Base-by-base conservation (phyloP, 352 stramenopile species). In the Achlya hypogyna region DNA sequence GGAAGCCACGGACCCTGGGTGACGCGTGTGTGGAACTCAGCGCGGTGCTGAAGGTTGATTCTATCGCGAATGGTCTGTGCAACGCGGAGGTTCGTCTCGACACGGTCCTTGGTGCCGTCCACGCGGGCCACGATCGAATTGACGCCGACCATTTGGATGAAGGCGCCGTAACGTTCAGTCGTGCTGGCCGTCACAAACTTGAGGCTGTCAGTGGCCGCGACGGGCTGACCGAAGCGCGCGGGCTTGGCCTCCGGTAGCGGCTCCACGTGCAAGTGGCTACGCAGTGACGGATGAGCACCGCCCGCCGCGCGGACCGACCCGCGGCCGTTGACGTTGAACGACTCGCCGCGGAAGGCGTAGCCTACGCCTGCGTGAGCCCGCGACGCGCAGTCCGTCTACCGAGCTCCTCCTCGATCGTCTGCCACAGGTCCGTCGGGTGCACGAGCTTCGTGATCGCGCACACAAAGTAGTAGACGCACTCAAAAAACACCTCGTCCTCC, bases 381-480 rank as follows among this genome's bases (percentile, higher is more conserved):
- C 20, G 9, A 32, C 22, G 5, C 25, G 35, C 27, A 4, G 43
- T n/a, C 27, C 5, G 23, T 2, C 4, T 5, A 56, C 43, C 80
- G 20, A 92, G 70, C 62, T 90, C 81, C 22, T 84, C 78, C 56
- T 93, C 84, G 43, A 91, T 75, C 8, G 65, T 53, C 8, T 71
- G 66, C 84, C 82, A 93, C 62, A 83, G 72, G 18, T 85, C 77
- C 0, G 69, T 40, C 14, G 74, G 63, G 12, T 90, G 72, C n/a
- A 76, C 75, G 32, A 89, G 72, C 60, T 93, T 91, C 43, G 82
- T 78, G 16, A 89, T 79, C 0, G 82, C 78, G 53, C 79, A 89
- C 27, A 88, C 73, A 63, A 90, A 90, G 62, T 84, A 90, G 63
- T 89, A 91, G 63, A 93, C 70, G 53, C 78, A 84, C 69, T 93